phyloP scores from a whole-genome alignment of 2,329 filamentous ascomycete species.

The Fusarium drepaniforme region DNA sequence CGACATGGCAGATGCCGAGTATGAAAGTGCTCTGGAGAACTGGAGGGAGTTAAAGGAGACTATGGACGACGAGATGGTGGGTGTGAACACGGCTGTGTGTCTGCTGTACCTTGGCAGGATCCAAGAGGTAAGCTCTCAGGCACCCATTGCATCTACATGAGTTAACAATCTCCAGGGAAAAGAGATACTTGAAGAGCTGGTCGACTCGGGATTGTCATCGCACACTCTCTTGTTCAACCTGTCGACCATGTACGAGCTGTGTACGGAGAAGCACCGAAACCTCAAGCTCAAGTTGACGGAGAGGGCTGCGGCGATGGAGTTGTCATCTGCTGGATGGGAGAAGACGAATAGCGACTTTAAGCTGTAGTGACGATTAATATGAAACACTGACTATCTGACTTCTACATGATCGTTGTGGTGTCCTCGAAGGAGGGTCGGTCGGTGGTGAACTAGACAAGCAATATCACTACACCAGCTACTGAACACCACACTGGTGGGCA shows the following conservation, averaged over 20 bases:
- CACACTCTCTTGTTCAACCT: conserved; percentile 90
- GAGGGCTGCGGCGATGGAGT: conserved; percentile 71
- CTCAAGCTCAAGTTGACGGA: conserved; percentile 81
- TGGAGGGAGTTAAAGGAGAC: conserved; percentile 68
- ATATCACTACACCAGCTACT: background rate
- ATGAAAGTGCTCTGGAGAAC: conserved; percentile 69
- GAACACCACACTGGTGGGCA: background rate
- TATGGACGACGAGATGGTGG: conserved; percentile 74
- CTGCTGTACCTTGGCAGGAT: conserved; percentile 85
- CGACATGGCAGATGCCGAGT: conserved; percentile 83
- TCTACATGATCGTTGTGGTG: background rate
- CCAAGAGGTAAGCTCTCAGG: conserved; percentile 66
- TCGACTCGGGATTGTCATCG: conserved; percentile 74
- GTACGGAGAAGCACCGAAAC: conserved; percentile 79
- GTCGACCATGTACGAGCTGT: conserved; percentile 91
- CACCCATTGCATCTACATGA: background rate
- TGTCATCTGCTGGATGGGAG: conserved; percentile 74
- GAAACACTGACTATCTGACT: background rate
- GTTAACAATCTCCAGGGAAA: conserved; percentile 65
- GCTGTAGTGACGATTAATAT: conserved; percentile 58
- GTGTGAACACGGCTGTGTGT: conserved; percentile 87
- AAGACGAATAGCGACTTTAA: conserved; percentile 82
- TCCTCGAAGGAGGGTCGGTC: background rate
- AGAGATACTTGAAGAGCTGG: conserved; percentile 73
- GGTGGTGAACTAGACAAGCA: background rate